Evolutionary conservation across 2,329 filamentous ascomycete genomes (phyloP), one percentile per base, ranked within the genome.

Genomic region (Aspergillus aculeatus): DNA sequence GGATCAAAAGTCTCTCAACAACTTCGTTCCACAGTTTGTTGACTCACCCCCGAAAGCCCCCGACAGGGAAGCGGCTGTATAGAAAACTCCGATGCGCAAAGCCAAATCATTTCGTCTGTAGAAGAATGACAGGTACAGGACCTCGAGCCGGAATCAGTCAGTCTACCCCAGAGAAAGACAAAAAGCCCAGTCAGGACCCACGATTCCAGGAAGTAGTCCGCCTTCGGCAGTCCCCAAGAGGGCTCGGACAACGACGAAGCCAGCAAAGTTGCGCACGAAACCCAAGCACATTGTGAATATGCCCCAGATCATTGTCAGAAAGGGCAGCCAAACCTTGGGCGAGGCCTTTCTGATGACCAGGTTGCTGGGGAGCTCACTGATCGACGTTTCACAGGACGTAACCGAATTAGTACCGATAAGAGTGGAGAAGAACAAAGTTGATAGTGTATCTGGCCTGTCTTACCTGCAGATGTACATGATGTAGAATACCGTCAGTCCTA

Each of bases 131-230:
- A 90, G 79, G 66, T 90, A 90, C 1, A 90, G 75, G 1, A 89
- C 81, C 80, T 83, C 41, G 38, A 19, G 0, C 5, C 54, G 3
- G 12, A 21, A 60, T 67, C 62, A 65, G 51, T 50, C 19, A 50
- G 50, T 51, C 26, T 41, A 7, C 9, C 47, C 6, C 23, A 35
- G 1, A 19, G 2, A 14, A 48, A 19, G n/a, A 53, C 10, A 47
- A 14, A 4, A 47, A 14, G 2, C 16, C 16, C 9, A 9, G 5
- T n/a, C 14, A 50, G 44, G 7, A 65, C 73, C 55, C 66, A 84
- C 83, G 76, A 90, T 89, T 50, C 87, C 88, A 0, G 87, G 87
- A 2, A 89, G 73, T 38, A 90, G 72, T 0, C 87, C 87, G 44
- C 86, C 87, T 72, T 90, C 88, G 0, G 84, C 83, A 4, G 86